Evolutionary conservation across 345 rosid genomes (phyloP).

Genomic region (thale cress (Arabidopsis thaliana)): TAIR10.1 NC_003070.9:6656001-6656500

Average conservation of each 20-base stretch:
- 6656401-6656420: neutral
- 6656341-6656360: neutral
- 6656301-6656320: neutral
- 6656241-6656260: no score
- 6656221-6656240: neutral
- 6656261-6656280: neutral
- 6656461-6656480: constrained; percentile 8
- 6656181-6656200: constrained; percentile 17
- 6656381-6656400: neutral
- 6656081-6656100: constrained; percentile 29
- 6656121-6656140: constrained; percentile 37
- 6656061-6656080: constrained; percentile 30
- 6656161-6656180: constrained; percentile 7
- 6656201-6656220: neutral
- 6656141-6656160: constrained; percentile 25
- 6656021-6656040: constrained; percentile 28
- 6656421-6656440: neutral
- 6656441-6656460: constrained; percentile 2
- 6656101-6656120: constrained; percentile 39
- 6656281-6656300: neutral
- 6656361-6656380: neutral
- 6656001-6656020: constrained; percentile 32
- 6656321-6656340: neutral
- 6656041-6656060: constrained; percentile 18
- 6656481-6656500: neutral